Base-by-base conservation (phyloP, 2,329 filamentous ascomycete genomes). In the Monilinia vaccinii-corymbosi region DNA sequence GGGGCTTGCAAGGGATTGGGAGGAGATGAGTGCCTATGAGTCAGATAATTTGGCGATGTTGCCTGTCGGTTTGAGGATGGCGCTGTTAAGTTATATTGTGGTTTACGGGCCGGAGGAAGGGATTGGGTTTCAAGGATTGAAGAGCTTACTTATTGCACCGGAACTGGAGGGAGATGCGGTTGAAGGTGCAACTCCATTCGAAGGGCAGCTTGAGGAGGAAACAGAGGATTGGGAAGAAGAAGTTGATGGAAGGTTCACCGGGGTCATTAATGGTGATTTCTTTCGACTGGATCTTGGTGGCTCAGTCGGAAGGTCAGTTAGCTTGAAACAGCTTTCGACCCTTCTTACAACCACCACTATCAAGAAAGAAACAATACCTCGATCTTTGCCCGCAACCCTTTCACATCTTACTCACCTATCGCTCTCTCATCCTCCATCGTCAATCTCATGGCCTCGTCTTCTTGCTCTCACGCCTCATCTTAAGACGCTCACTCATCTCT, bases 331-430 rank as follows among this genome's bases (percentile, higher is more conserved):
- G 45, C 70, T 86, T 16, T 70, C 71, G 36, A 45, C n/a, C 1
- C 28, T 61, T 51, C 47, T 58, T 10, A 55, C 56, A 28, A 38
- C 51, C 21, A 34, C 45, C 31, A 36, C 49, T 49, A 62, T 65
- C 25, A 57, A 53, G 0, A 40, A 61, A 11, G 50, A 38, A 11
- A 64, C 38, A 21, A 62, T 68, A 18, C 61, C 65, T 21, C 51
- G 42, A 25, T 64, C 58, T 21, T 52, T 69, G 2, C 66, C 63
- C 14, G 56, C 68, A 5, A 59, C 61, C 4, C 63, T 86, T 45
- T 81, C 82, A 11, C 80, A 80, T 61, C 74, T 86, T 14, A 85
- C 82, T 0, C 82, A 85, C 64, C 74, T 86, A 10, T 85, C 82
- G 1, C 77, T 86, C 2, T 81, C 82, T 4, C 67, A 67, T 42